Evolutionary conservation across 306 rosid species (phyloP), one percentile per base, ranked within the genome.

Genomic region (Castanea mollissima): DNA sequence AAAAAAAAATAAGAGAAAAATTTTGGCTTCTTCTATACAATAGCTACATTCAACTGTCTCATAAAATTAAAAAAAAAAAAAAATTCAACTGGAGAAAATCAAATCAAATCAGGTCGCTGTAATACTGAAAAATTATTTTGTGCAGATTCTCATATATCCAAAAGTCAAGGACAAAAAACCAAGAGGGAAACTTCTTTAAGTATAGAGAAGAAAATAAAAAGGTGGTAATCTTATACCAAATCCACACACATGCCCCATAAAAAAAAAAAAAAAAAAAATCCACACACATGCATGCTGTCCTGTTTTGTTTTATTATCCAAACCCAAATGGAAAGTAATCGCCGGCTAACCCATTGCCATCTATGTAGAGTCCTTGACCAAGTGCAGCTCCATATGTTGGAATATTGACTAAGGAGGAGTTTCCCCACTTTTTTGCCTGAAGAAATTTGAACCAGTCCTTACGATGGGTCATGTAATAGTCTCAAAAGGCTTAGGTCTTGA

Each of bases 311-410:
- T 62, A 25, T 27, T 62, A 27, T 5, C 13, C 27, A 21, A 76
- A 32, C 15, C 5, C 20, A 74, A 80, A 69, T 21, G 23, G 64
- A 27, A 69, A 14, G 65, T 14, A 31, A 19, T 44, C 57, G 63
- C 79, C 77, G 77, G 77, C 75, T 19, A 81, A 77, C 27, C 77
- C 32, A 60, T 62, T 21, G 85, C 41, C 51, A 73, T 59, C 71
- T 71, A 9, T 16, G 73, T 25, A 46, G 10, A 32, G n/a, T 69
- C 19, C 44, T 78, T 78, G 76, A 79, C 77, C 70, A 27, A 27
- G n/a, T 9, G 62, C n/a, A 2, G 79, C 49, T 63, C 62, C 19
- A 65, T 1, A 20, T n/a, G 12, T 52, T 55, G 34, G 44, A 32
- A 52, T 7, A 8, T 76, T 76, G 80, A 31, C 55, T n/a, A 1